Conservation (phyloP, 1,284 basidiomycete species). For the Heterobasidion parviporum region DNA sequence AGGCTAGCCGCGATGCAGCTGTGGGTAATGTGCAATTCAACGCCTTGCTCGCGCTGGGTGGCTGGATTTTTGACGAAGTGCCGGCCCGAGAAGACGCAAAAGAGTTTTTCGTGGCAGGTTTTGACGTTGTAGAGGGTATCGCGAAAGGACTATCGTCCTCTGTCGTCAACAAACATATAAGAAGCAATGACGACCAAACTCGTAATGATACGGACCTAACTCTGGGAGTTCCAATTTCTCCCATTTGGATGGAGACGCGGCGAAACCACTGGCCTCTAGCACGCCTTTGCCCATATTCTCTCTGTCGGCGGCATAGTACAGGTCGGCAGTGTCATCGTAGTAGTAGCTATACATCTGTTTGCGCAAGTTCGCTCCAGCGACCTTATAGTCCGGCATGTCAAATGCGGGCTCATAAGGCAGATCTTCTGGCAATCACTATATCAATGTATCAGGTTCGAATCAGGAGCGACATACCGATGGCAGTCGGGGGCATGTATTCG, state of each 20-base stretch:
- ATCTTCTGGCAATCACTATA: conserved; percentile 12
- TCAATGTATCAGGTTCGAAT: background rate
- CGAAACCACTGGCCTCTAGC: conserved; percentile 15
- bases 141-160: conserved; percentile 6
- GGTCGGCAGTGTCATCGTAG: conserved; percentile 20
- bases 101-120: background rate
- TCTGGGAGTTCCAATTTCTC: conserved; percentile 15
- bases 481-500: conserved; percentile 72
- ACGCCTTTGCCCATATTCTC: conserved; percentile 18
- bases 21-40: background rate
- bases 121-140: background rate
- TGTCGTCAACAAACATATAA: background rate
- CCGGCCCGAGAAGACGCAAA: background rate
- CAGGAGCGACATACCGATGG: conserved; percentile 37
- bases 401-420: conserved; percentile 26
- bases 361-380: conserved; percentile 17
- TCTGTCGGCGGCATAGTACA: conserved; percentile 19
- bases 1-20: background rate
- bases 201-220: conserved; percentile 14
- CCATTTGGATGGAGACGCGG: conserved; percentile 8
- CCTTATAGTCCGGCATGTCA: conserved; percentile 25
- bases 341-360: conserved; percentile 16
- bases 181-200: background rate
- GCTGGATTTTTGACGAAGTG: background rate
- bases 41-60: background rate